A percentile compares a stretch with the other conserved stretches of the same genome.
Evolutionary conservation across 129 eudicot species (phyloP).

Genomic region (Flaveria robusta): DNA sequence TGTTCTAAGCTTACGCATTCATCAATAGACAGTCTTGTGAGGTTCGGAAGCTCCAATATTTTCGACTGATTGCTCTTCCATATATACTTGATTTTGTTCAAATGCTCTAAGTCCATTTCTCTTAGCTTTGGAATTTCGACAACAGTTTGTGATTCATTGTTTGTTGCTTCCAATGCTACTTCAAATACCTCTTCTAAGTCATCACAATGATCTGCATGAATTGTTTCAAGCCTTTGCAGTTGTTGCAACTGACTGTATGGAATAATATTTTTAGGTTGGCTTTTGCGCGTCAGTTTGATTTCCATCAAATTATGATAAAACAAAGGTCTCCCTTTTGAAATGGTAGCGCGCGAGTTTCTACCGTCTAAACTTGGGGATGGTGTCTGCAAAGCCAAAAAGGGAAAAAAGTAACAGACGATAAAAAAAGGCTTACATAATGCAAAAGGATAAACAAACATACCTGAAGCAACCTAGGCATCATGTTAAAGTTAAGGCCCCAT

Average conservation of each 20-base stretch:
- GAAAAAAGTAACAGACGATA: background rate
- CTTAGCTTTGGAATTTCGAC: background rate
- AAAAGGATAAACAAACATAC: background rate
- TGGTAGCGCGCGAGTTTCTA: background rate
- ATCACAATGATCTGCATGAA: background rate
- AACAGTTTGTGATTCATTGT: background rate
- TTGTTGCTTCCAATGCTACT: background rate
- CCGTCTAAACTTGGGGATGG: background rate
- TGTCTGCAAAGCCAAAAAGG: background rate
- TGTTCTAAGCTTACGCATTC: background rate
- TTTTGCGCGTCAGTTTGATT: background rate
- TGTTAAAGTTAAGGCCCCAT: background rate
- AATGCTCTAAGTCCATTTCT: background rate
- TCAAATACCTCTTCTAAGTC: background rate
- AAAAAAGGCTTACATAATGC: background rate
- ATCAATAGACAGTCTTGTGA: background rate
- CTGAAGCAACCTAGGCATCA: background rate
- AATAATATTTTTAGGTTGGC: background rate
- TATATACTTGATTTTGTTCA: background rate
- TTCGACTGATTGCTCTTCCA: constrained; percentile 1
- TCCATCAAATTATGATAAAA: background rate
- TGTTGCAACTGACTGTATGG: background rate
- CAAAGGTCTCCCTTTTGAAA: background rate
- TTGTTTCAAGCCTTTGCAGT: background rate
- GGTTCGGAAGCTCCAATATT: background rate